A percentile compares a stretch with the other conserved stretches of the same genome.
phyloP scores from a whole-genome alignment of 2,329 filamentous ascomycete genomes.

The Talaromyces atroroseus region DNA sequence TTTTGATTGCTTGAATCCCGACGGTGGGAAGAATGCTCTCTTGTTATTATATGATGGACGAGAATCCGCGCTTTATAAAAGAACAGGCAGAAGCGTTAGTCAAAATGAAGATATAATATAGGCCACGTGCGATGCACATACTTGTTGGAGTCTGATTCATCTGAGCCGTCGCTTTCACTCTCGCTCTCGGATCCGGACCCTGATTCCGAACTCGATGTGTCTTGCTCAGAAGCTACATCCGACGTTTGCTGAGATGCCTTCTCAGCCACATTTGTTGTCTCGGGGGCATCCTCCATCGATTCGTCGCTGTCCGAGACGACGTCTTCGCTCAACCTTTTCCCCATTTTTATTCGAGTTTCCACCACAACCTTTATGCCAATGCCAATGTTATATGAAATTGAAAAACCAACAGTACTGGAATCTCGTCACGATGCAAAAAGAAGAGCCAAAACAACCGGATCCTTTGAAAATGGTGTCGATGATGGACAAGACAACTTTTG shows the following conservation, averaged over 20 bases:
- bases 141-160: conserved; percentile 9
- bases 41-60: conserved; percentile 10
- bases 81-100: conserved; percentile 7
- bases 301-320: conserved; percentile 24
- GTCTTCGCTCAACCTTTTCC: conserved; percentile 20
- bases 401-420: not conserved
- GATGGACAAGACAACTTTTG: not conserved
- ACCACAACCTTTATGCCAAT: not conserved
- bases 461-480: not conserved
- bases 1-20: conserved; percentile 37
- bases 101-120: not conserved
- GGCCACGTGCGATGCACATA: conserved; percentile 15
- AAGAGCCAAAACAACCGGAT: not conserved
- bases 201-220: conserved; percentile 14
- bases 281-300: conserved; percentile 19
- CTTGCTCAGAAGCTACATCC: not conserved
- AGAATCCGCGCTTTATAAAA: not conserved
- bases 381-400: not conserved
- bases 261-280: conserved; percentile 13
- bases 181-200: conserved; percentile 10
- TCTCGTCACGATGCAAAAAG: not conserved
- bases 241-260: not conserved
- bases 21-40: conserved; percentile 36
- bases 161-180: not conserved
- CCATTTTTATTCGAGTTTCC: conserved; percentile 2